A percentile compares a stretch with the other conserved stretches of the same genome.
Conservation (phyloP, 2,329 filamentous ascomycete species). For the Epichloe sylvatica region DNA sequence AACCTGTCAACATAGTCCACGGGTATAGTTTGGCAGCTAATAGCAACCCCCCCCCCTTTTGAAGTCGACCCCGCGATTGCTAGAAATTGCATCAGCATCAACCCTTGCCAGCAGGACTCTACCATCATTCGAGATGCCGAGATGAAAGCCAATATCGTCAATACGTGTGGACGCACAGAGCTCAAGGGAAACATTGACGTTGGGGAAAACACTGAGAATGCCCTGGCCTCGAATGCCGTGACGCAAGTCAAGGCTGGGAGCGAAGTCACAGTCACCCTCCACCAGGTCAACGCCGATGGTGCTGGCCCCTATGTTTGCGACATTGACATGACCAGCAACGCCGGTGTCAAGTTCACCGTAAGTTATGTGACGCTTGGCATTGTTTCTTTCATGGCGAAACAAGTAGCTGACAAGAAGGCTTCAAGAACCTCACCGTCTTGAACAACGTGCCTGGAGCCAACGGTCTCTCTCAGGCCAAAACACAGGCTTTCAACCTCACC, state of each 20-base stretch:
- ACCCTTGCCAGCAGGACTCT: slow-evolving; percentile 51
- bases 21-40: background rate
- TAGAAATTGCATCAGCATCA: slow-evolving; percentile 49
- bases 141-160: slow-evolving; percentile 37
- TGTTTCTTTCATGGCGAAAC: background rate
- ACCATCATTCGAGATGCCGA: slow-evolving; percentile 48
- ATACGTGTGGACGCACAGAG: slow-evolving; percentile 49
- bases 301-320: slow-evolving; percentile 38
- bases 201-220: slow-evolving; percentile 39
- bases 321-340: slow-evolving; percentile 33
- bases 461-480: slow-evolving; percentile 42
- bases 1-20: no score
- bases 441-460: slow-evolving; percentile 47
- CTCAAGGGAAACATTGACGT: slow-evolving; percentile 48
- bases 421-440: slow-evolving; percentile 32
- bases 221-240: slow-evolving; percentile 29
- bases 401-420: background rate
- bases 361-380: background rate
- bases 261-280: slow-evolving; percentile 17
- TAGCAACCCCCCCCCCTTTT: background rate
- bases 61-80: slow-evolving; percentile 39
- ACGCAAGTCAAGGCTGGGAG: slow-evolving; percentile 35
- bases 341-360: slow-evolving; percentile 11
- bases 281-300: slow-evolving; percentile 9
- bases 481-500: slow-evolving; percentile 41